Base-by-base conservation (phyloP, 2,329 filamentous ascomycete genomes). In the Chaetothyriales sp. region DNA sequence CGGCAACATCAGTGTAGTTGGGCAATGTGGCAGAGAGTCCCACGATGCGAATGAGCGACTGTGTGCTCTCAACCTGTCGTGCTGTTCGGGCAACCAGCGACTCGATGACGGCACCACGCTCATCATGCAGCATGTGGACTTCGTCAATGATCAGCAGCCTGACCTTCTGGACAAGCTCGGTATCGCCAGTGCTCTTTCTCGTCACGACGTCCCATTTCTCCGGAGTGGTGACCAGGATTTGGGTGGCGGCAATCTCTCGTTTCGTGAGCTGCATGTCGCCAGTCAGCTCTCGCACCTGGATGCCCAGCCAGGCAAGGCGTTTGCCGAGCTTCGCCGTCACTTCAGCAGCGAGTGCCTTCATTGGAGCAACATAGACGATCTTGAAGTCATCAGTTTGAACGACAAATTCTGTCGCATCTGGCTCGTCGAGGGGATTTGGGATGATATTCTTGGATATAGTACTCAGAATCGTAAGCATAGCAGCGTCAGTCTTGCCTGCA, bases 121-220 rank as follows among this genome's bases (percentile, higher is more conserved):
- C 92, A 65, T 98, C 92, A 62, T 98, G 93, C 61, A 98, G 81
- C 93, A 98, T 98, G 64, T 98, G 92, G 1, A 98, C 92, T 70
- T 98, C 92, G 66, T 98, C 92, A 55, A 98, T 96, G 61, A 98
- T 96, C 53, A 98, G 76, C 1, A 98, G 74, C 9, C 90, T 81
- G 20, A 98, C 92, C 65, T 98, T 98, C 62, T 98, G 92, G 12
- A 98, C 93, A 2, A 98, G 77, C 64, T 96, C 92, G 0, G 92
- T 96, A 64, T 98, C 92, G 15, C 93, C 92, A 1, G 89, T 96
- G 51, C 90, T 93, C 68, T 96, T 98, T 54, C 92, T 78, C 2
- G 92, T 98, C 4, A 98, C 86, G 0, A 98, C 92, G 65, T 98
- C 92, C 93, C 93, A 98, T 68, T 98, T 98, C 69, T 98, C 92